phyloP scores from a whole-genome alignment of 495 filamentous ascomycete genomes.

The Penicillium subrubescens region DNA sequence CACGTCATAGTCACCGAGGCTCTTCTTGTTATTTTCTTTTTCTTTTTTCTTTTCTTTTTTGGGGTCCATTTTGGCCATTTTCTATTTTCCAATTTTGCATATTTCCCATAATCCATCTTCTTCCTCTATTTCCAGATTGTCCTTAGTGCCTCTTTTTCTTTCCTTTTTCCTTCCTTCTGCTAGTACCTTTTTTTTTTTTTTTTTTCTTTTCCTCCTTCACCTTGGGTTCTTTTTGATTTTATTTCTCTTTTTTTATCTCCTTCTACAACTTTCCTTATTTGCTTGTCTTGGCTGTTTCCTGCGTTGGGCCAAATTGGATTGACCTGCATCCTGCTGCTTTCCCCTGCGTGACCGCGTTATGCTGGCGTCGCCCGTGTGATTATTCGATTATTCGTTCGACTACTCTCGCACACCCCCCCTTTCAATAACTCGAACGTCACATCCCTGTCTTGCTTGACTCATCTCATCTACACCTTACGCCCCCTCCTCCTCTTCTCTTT shows the following conservation, averaged over 20 bases:
- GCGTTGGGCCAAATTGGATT: slow-evolving; percentile 35
- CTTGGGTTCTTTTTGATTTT: neutral
- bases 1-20: slow-evolving; percentile 43
- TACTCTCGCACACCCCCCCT: slow-evolving; percentile 14
- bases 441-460: slow-evolving; percentile 37
- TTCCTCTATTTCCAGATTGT: slow-evolving; percentile 11
- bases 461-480: slow-evolving; percentile 28
- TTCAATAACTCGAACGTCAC: slow-evolving; percentile 39
- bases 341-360: slow-evolving; percentile 34
- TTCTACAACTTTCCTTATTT: slow-evolving; percentile 3
- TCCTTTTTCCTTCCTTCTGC: slow-evolving; percentile 20
- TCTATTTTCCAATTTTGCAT: too few species aligned
- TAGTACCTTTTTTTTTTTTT: neutral
- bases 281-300: slow-evolving; percentile 16
- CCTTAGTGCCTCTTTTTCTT: slow-evolving; percentile 26
- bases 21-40: slow-evolving; percentile 23
- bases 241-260: neutral
- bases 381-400: slow-evolving; percentile 7
- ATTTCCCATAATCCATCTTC: neutral
- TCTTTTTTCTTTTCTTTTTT: slow-evolving; percentile 16
- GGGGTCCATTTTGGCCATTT: slow-evolving; percentile 12
- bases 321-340: slow-evolving; percentile 26
- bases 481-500: slow-evolving; percentile 21
- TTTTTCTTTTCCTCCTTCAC: too few species aligned
- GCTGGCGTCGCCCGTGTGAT: slow-evolving; percentile 32